These are phyloP conservation scores for Cyclotella sp. DNA, from an alignment of 108 stramenopile genomes.

Conservation along the genomic window DNA sequence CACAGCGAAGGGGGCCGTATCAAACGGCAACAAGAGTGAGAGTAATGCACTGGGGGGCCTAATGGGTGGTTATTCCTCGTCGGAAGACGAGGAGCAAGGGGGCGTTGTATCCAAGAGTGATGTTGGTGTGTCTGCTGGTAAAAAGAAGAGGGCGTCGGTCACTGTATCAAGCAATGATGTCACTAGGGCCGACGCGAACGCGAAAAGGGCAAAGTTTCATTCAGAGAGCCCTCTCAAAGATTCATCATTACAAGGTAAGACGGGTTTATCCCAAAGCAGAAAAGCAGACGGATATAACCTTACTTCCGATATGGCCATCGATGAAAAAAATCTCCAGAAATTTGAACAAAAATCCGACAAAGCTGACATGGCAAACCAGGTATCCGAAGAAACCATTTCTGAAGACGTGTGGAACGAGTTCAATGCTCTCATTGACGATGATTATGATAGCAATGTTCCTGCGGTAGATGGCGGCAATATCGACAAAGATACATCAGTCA, in stretches of 20 bases:
- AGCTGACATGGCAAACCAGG: neutral
- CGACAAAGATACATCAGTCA: neutral
- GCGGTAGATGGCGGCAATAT: neutral
- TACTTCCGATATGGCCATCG: neutral
- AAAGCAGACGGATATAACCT: neutral
- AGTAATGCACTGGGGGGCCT: slow-evolving; percentile 6
- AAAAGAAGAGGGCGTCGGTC: neutral
- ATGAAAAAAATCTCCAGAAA: neutral
- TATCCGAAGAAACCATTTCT: slow-evolving; percentile 6
- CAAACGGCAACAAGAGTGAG: neutral
- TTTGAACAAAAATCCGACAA: neutral
- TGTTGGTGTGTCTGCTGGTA: neutral
- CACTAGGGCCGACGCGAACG: neutral
- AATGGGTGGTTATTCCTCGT: slow-evolving; percentile 41
- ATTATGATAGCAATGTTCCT: slow-evolving; percentile 6
- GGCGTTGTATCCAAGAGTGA: neutral
- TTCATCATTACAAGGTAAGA: neutral
- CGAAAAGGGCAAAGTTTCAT: slow-evolving; percentile 8
- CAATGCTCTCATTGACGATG: slow-evolving; percentile 37
- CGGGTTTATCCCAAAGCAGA: neutral
- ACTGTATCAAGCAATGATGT: neutral
- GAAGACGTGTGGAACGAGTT: slow-evolving; percentile 50
- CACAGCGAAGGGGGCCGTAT: neutral
- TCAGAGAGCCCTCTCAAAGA: neutral
- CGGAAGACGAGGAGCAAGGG: slow-evolving; percentile 20